phyloP scores from a whole-genome alignment of 306 rosid genomes.

The Acacia crassicarpa region DNA sequence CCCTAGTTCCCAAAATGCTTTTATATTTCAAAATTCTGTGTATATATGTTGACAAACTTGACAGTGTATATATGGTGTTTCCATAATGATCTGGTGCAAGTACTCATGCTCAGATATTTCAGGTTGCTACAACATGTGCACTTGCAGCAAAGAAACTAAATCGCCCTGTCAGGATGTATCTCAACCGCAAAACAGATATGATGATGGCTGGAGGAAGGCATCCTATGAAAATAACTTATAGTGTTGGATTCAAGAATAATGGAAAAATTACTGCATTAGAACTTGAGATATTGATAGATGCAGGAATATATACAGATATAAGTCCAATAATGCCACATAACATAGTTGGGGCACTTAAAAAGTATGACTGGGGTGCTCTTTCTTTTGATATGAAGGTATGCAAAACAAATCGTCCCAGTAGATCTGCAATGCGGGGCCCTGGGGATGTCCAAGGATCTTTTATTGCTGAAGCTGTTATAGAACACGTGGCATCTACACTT shows the following conservation, averaged over 20 bases:
- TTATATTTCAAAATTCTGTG: conserved; percentile 6
- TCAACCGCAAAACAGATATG: conserved; percentile 88
- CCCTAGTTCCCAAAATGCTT: not conserved
- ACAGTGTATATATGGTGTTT: not conserved
- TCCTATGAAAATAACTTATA: conserved; percentile 86
- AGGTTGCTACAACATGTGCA: conserved; percentile 87
- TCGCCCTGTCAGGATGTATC: conserved; percentile 76
- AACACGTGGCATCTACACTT: conserved; percentile 79
- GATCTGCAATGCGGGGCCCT: conserved; percentile 93
- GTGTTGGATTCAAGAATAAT: conserved; percentile 76
- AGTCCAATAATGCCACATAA: conserved; percentile 62
- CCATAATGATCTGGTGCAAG: not conserved
- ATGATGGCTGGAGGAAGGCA: conserved; percentile 96
- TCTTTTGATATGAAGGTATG: conserved; percentile 83
- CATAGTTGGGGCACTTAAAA: conserved; percentile 55
- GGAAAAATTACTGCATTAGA: conserved; percentile 87
- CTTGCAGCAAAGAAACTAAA: conserved; percentile 81
- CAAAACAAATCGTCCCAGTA: conserved; percentile 75
- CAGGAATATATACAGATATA: conserved; percentile 67
- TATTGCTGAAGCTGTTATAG: conserved; percentile 86
- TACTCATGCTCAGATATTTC: conserved; percentile 38
- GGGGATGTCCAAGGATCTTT: conserved; percentile 90
- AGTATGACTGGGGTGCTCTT: conserved; percentile 92
- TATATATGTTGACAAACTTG: not conserved
- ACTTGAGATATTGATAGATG: conserved; percentile 71